Evolutionary conservation across 768 basidiomycete genomes (phyloP).

Genomic region (Sarcodon aspratus): DNA sequence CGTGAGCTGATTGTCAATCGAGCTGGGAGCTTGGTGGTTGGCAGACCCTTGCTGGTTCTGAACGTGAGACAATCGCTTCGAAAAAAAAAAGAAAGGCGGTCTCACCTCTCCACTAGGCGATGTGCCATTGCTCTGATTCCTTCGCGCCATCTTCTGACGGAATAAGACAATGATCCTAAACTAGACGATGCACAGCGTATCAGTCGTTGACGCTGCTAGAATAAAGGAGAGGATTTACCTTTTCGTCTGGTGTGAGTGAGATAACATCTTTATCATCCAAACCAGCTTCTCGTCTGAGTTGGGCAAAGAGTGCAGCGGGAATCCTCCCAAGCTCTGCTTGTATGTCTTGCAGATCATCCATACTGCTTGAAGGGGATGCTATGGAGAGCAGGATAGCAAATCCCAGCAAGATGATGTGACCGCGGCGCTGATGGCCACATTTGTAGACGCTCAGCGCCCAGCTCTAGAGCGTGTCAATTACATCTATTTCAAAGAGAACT

Average conservation of each 20-base stretch:
- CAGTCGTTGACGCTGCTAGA: constrained; percentile 20
- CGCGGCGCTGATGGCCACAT: too few relatives aligned
- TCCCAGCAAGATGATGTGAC: too few relatives aligned
- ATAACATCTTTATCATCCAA: constrained; percentile 33
- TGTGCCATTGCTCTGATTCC: constrained; percentile 21
- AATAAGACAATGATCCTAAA: neutral
- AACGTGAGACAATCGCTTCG: neutral
- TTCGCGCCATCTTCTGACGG: constrained; percentile 10
- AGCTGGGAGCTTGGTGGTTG: constrained; percentile 14
- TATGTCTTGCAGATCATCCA: constrained; percentile 11
- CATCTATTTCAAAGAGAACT: too few relatives aligned
- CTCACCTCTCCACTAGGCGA: constrained; percentile 23
- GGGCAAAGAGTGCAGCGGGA: constrained; percentile 19
- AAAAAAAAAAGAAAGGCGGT: neutral
- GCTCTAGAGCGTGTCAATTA: too few relatives aligned
- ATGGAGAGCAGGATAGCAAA: too few relatives aligned
- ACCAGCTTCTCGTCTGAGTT: constrained; percentile 31
- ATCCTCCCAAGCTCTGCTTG: constrained; percentile 32
- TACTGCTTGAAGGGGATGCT: constrained; percentile 16
- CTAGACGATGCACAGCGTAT: constrained; percentile 11
- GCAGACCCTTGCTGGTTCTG: neutral
- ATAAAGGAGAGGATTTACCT: constrained; percentile 33
- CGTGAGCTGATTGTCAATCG: constrained; percentile 28
- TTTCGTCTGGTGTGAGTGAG: constrained; percentile 38
- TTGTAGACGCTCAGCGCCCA: too few relatives aligned